Conservation (phyloP, 345 rosid species). For the Geranium brycei region DNA sequence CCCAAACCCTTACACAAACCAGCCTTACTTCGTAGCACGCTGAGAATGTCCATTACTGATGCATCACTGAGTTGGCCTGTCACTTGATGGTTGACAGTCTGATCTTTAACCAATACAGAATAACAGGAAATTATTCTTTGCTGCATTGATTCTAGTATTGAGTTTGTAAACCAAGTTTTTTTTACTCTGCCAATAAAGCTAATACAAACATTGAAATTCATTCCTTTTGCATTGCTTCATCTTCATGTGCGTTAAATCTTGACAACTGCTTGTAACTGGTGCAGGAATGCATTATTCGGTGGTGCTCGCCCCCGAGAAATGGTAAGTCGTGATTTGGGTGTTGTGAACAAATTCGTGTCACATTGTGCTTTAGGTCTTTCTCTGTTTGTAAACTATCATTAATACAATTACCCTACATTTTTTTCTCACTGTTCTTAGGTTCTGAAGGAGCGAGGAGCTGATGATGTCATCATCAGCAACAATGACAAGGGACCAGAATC, state of each 20-base stretch:
- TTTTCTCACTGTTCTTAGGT: constrained; percentile 26
- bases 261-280: constrained; percentile 6
- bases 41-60: too few relatives aligned
- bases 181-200: neutral
- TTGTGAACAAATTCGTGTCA: too few relatives aligned
- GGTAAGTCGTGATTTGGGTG: constrained; percentile 24
- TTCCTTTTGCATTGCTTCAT: neutral
- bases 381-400: too few relatives aligned
- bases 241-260: too few relatives aligned
- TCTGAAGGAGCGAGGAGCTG: constrained; percentile 56
- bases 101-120: too few relatives aligned
- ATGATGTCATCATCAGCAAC: constrained; percentile 22
- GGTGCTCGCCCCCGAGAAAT: constrained; percentile 81
- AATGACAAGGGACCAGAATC: constrained; percentile 28
- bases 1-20: too few relatives aligned
- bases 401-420: neutral
- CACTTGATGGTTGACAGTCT: neutral
- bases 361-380: constrained; percentile 8
- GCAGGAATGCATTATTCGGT: constrained; percentile 66
- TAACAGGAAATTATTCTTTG: too few relatives aligned
- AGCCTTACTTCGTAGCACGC: too few relatives aligned
- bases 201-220: neutral
- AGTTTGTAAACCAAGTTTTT: neutral
- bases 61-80: too few relatives aligned
- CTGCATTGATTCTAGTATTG: too few relatives aligned